Evolutionary conservation across 148 eudicot genomes (phyloP), one percentile per base, ranked within the genome.

Genomic region (Rhododendron williamsianum): DNA sequence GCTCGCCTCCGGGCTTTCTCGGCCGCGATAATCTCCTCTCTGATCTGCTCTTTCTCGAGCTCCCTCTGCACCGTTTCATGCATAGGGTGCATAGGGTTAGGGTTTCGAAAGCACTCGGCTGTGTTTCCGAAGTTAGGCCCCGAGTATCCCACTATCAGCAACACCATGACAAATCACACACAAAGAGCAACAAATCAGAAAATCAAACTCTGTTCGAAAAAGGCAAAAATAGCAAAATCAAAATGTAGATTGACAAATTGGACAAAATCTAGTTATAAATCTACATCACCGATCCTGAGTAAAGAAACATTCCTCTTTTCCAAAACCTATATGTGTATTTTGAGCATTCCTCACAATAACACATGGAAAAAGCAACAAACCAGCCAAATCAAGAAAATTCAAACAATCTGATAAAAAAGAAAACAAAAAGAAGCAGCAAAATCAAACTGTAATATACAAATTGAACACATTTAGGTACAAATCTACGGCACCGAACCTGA

Each of bases 41-140:
- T 85, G 58, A 94, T 95, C 30, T 85, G 56, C 82, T 92, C 92
- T 84, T 93, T 94, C 86, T 93, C 98, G 0, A 91, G 52, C 85
- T 93, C 94, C 67, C 96, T 65, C 78, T 43, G 87, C 36, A 90
- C 82, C 19, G 81, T 80, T 35, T 86, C 90, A 1, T 69, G 84
- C 41, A 80, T 45, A 83, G 81, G 78, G 46, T 8, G 85, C 48
- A 82, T 27, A 85, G 83, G 74, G 46, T 12, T 78, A 43, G 85
- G 84, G 69, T 58, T 60, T 11, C 45, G 58, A n/a, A 43, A 48
- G 58, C 33, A 84, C 4, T 81, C 83, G 6, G 41, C 7, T 15
- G 38, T 16, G 52, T 81, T 78, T 11, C 86, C 45, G 11, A 49
- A 16, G 58, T 85, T 54, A 13, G 85, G 76, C 7, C 45, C 49